phyloP scores from a whole-genome alignment of 805 yeast species.

The Yarrowia sp. region DNA sequence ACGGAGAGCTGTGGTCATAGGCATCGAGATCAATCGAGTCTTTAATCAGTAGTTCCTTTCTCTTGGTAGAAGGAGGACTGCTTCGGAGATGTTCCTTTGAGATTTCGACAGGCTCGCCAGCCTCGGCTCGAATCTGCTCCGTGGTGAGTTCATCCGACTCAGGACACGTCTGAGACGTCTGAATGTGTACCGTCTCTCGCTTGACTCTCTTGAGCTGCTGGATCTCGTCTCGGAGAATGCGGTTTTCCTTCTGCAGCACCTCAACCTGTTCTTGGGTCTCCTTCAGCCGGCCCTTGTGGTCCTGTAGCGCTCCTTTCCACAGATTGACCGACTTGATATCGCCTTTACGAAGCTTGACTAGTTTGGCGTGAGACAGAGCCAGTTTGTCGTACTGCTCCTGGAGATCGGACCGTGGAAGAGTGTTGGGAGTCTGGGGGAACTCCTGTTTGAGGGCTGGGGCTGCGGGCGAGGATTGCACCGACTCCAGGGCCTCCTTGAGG shows the following conservation, averaged over 20 bases:
- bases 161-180: conserved; percentile 3
- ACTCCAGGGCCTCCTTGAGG: not conserved
- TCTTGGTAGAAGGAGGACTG: not conserved
- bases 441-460: not conserved
- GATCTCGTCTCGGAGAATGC: not conserved
- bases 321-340: conserved; percentile 16
- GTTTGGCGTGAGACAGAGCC: conserved; percentile 2
- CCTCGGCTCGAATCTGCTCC: not conserved
- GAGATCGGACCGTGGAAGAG: not conserved
- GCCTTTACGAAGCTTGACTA: conserved; percentile 12
- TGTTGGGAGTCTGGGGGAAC: not conserved
- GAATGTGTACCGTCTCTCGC: not conserved
- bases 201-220: not conserved
- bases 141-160: conserved; percentile 2
- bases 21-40: conserved; percentile 20
- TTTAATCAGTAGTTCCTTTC: not conserved
- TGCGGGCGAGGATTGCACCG: not conserved
- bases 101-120: not conserved
- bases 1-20: not conserved
- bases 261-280: not conserved
- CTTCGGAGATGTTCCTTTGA: not conserved
- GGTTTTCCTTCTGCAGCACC: not conserved
- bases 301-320: conserved; percentile 8
- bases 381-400: conserved; percentile 12
- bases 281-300: not conserved